Conservation (phyloP, 1,284 basidiomycete species). For the Takashimella koratensis region DNA sequence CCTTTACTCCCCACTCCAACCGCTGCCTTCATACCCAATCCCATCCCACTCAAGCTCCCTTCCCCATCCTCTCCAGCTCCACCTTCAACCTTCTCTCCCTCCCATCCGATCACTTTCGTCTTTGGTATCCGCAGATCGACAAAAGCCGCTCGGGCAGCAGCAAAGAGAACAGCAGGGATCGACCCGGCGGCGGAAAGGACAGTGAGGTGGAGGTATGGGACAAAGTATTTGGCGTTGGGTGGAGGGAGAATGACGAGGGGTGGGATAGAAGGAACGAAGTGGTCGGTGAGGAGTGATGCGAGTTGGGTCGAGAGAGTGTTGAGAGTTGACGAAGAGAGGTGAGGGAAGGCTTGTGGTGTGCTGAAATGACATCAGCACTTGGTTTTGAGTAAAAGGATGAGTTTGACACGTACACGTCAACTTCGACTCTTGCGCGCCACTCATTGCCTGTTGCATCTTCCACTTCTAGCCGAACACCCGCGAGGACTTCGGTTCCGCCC, state of each 20-base stretch:
- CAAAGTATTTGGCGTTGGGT: slow-evolving; percentile 1
- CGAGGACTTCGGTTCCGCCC: slow-evolving; percentile 44
- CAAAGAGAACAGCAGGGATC: slow-evolving; percentile 27
- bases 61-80: slow-evolving; percentile 11
- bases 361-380: slow-evolving; percentile 16
- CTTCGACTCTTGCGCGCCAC: slow-evolving; percentile 42
- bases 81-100: slow-evolving; percentile 17
- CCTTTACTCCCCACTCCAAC: slow-evolving; percentile 34
- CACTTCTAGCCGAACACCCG: slow-evolving; percentile 46
- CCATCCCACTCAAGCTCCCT: slow-evolving; percentile 38
- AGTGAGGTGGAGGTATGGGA: slow-evolving; percentile 10
- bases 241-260: slow-evolving; percentile 37
- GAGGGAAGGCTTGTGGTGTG: slow-evolving; percentile 46
- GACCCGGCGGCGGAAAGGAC: slow-evolving; percentile 39
- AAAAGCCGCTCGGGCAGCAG: slow-evolving; percentile 44
- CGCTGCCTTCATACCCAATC: slow-evolving; percentile 31
- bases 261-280: slow-evolving; percentile 44
- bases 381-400: background rate
- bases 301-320: slow-evolving; percentile 32
- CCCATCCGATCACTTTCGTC: slow-evolving; percentile 42
- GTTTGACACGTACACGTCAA: slow-evolving; percentile 43
- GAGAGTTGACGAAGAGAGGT: slow-evolving; percentile 19
- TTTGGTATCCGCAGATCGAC: slow-evolving; percentile 38
- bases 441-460: slow-evolving; percentile 24
- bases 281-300: slow-evolving; percentile 35